Evolutionary conservation across 257 asterid genomes (phyloP).

Genomic region (Solanum verrucosum): DNA sequence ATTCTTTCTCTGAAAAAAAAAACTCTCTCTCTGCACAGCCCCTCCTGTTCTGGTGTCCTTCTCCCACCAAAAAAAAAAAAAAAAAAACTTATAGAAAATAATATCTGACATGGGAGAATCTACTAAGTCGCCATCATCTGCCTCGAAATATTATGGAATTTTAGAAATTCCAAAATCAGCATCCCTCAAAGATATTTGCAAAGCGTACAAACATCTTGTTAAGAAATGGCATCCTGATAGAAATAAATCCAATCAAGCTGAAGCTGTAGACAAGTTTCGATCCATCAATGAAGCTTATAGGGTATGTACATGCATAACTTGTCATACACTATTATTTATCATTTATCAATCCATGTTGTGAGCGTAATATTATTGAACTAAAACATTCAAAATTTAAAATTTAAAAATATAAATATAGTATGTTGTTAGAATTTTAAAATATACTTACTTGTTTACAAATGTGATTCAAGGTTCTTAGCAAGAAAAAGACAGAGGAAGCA

Average conservation of each 20-base stretch:
- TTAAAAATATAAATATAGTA: too few species aligned
- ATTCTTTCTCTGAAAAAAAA: neutral
- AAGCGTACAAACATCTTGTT: constrained; percentile 62
- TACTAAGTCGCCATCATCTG: constrained; percentile 9
- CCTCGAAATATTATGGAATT: constrained; percentile 34
- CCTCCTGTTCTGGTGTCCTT: neutral
- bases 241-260: constrained; percentile 47
- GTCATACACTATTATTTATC: too few species aligned
- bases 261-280: constrained; percentile 52
- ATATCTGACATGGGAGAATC: constrained; percentile 21
- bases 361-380: neutral
- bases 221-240: constrained; percentile 83
- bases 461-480: constrained; percentile 40
- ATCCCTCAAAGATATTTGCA: constrained; percentile 60
- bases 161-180: constrained; percentile 69
- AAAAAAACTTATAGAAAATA: neutral
- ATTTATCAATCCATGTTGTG: neutral
- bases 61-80: neutral
- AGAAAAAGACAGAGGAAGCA: constrained; percentile 57
- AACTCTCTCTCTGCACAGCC: neutral
- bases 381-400: neutral
- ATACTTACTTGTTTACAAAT: neutral
- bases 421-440: neutral
- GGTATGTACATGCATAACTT: constrained; percentile 19
- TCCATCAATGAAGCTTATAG: constrained; percentile 81